phyloP scores from a whole-genome alignment of 73 alveolate species.

The Stentor roeselii region DNA sequence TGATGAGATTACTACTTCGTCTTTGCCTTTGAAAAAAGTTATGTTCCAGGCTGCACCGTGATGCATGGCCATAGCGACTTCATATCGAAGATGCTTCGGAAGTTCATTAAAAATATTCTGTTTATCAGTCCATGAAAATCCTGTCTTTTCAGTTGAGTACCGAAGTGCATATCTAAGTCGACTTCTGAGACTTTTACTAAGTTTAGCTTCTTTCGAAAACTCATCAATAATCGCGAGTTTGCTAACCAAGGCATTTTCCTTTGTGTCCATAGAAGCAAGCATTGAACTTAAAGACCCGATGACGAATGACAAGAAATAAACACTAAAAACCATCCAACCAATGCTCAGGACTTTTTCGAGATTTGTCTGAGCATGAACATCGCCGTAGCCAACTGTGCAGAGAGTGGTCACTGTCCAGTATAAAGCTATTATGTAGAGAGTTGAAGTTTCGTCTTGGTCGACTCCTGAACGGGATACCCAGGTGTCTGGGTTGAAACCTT shows the following conservation, averaged over 20 bases:
- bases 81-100: conserved; percentile 68
- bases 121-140: conserved; percentile 46
- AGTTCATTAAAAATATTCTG: conserved; percentile 57
- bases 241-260: conserved; percentile 39
- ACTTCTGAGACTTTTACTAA: conserved; percentile 42
- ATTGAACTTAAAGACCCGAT: conserved; percentile 72
- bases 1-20: conserved; percentile 54
- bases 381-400: conserved; percentile 80
- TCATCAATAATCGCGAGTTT: conserved; percentile 64
- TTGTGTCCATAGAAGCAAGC: conserved; percentile 68
- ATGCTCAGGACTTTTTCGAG: conserved; percentile 47
- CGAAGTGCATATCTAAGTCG: conserved; percentile 54
- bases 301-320: conserved; percentile 64
- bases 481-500: conserved; percentile 65
- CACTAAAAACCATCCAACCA: conserved; percentile 67
- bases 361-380: conserved; percentile 44
- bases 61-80: conserved; percentile 70
- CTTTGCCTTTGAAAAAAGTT: conserved; percentile 59
- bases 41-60: conserved; percentile 64
- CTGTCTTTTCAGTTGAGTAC: conserved; percentile 43
- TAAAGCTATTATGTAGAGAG: conserved; percentile 53
- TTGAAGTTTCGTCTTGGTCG: conserved; percentile 32
- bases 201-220: conserved; percentile 64
- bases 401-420: conserved; percentile 68
- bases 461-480: conserved; percentile 72